Evolutionary conservation across 371 early-diverging fungal species (phyloP).

Genomic region (Smittium mucronatum): DNA sequence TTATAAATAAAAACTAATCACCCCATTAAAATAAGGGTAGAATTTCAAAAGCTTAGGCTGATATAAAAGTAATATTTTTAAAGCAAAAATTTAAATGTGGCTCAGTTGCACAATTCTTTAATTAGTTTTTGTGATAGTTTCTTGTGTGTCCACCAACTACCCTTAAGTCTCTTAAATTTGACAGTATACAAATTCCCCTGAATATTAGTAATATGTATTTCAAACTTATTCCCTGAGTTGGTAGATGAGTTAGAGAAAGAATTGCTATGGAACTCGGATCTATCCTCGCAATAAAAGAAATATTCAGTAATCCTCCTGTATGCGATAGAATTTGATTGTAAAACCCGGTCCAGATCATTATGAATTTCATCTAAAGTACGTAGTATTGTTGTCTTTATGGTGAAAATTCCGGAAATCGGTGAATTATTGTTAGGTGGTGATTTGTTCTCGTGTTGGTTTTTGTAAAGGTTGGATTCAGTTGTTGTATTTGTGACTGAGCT

Average conservation of each 20-base stretch:
- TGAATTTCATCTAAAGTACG: slow-evolving; percentile 26
- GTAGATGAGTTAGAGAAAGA: slow-evolving; percentile 14
- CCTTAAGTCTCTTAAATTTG: slow-evolving; percentile 26
- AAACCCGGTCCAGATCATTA: slow-evolving; percentile 19
- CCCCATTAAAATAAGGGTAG: too few relatives aligned
- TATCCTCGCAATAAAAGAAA: slow-evolving; percentile 14
- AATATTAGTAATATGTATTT: slow-evolving; percentile 22
- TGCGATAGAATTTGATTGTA: slow-evolving; percentile 19
- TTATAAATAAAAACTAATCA: too few relatives aligned
- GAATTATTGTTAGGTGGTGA: background rate
- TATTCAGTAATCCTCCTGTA: slow-evolving; percentile 21
- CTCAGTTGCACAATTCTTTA: slow-evolving; percentile 10
- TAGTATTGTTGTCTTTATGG: slow-evolving; percentile 24
- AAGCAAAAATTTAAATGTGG: background rate
- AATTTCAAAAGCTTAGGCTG: too few relatives aligned
- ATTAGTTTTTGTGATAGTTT: slow-evolving; percentile 18
- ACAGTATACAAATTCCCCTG: slow-evolving; percentile 29
- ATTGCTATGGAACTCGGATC: slow-evolving; percentile 8
- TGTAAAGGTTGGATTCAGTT: background rate
- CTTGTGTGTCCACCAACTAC: slow-evolving; percentile 30
- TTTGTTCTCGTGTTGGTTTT: background rate
- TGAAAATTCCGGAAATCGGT: slow-evolving; percentile 22
- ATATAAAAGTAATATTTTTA: too few relatives aligned
- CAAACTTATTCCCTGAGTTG: slow-evolving; percentile 17
- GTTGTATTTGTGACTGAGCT: background rate